Percentiles rank a stretch among this genome's conserved stretches.
Evolutionary conservation across 176 grass and related monocot species (phyloP).

Genomic region (Pontederia crassipes): DNA sequence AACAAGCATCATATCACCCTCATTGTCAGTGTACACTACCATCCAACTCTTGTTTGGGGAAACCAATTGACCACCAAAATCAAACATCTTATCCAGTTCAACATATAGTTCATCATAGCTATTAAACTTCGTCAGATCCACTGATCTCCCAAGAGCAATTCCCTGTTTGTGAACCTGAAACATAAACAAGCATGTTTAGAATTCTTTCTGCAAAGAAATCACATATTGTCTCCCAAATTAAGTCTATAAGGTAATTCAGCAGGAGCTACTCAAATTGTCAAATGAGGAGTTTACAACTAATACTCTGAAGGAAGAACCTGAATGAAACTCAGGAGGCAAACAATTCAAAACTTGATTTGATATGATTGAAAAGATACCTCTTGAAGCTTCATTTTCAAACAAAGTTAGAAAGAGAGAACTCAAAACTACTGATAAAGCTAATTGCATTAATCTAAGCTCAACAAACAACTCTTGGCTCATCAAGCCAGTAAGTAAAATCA

Average conservation of each 20-base stretch:
- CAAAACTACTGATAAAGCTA: no score
- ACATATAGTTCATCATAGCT: conserved; percentile 45
- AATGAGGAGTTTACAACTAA: no score
- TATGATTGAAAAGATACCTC: no score
- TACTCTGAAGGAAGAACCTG: no score
- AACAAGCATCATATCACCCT: conserved; percentile 98
- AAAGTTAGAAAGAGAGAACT: no score
- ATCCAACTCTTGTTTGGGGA: conserved; percentile 57
- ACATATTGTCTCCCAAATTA: not conserved
- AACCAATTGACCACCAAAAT: conserved; percentile 69
- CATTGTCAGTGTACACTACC: conserved; percentile 83
- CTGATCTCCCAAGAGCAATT: conserved; percentile 84
- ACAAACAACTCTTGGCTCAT: no score
- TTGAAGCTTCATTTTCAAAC: no score
- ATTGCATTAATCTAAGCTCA: no score
- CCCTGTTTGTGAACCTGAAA: conserved; percentile 96
- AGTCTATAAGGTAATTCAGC: not conserved
- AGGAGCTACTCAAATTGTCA: no score
- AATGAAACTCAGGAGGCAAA: no score
- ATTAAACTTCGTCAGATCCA: conserved; percentile 82
- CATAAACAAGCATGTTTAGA: not conserved
- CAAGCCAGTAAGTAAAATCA: no score
- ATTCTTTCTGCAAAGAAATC: not conserved
- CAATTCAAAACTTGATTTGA: no score
- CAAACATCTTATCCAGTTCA: conserved; percentile 92